Conservation (phyloP, 2,329 filamentous ascomycete species). For the Fusarium sp. region DNA sequence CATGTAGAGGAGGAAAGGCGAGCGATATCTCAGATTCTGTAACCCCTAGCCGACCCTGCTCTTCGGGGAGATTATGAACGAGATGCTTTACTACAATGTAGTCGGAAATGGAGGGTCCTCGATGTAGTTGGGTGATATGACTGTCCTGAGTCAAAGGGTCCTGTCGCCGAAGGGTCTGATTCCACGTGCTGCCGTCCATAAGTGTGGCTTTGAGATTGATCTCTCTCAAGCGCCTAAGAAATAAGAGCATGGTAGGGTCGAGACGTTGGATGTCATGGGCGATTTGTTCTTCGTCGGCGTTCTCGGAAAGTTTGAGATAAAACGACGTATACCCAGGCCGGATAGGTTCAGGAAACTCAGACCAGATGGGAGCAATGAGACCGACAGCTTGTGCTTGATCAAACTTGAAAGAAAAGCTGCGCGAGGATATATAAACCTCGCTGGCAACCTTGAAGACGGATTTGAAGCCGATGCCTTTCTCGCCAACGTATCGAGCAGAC, state of each 20-base stretch:
- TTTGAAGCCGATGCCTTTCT: neutral
- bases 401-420: neutral
- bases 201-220: neutral
- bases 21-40: neutral
- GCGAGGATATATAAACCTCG: neutral
- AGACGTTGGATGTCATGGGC: neutral
- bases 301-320: neutral
- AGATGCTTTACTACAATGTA: neutral
- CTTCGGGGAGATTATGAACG: neutral
- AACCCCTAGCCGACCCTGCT: neutral
- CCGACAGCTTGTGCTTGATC: neutral
- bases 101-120: neutral
- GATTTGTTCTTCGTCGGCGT: neutral
- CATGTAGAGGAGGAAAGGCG: neutral
- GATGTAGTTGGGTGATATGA: neutral
- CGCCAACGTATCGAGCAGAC: neutral
- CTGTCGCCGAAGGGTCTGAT: neutral
- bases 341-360: neutral
- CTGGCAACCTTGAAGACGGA: neutral
- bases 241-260: neutral
- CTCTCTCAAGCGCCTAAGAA: neutral
- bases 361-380: neutral
- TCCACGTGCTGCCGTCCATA: neutral
- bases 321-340: neutral
- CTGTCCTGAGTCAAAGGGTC: neutral